These are phyloP conservation scores for Cercospora zeae-maydis DNA, from an alignment of 2,329 filamentous ascomycete species.

Conservation along the genomic window DNA sequence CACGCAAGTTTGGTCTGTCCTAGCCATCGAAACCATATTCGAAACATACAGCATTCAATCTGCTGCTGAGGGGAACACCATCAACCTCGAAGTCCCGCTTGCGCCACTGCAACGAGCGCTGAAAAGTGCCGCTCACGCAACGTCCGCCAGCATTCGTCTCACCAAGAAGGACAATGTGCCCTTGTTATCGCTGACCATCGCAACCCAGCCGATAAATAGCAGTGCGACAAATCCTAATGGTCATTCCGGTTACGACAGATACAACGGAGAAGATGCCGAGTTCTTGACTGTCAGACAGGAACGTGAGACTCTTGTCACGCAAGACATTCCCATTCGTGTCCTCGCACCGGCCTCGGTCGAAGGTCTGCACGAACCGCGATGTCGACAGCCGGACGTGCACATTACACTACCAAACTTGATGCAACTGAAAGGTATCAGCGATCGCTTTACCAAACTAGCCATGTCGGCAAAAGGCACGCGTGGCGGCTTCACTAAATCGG, in stretches of 20 bases:
- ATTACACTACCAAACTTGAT: conserved; percentile 83
- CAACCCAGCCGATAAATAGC: conserved; percentile 63
- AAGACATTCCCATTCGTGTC: conserved; percentile 93
- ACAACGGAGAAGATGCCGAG: conserved; percentile 30
- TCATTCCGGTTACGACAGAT: conserved; percentile 21
- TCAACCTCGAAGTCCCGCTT: conserved; percentile 95
- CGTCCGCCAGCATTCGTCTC: conserved; percentile 77
- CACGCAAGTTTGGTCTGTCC: conserved; percentile 77
- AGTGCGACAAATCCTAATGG: conserved; percentile 39
- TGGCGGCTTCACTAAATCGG: conserved; percentile 36
- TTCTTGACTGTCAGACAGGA: conserved; percentile 58
- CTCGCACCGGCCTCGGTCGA: conserved; percentile 80
- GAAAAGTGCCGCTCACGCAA: conserved; percentile 77
- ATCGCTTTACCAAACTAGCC: conserved; percentile 88
- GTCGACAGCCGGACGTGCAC: conserved; percentile 88
- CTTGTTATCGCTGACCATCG: conserved; percentile 84
- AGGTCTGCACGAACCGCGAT: conserved; percentile 86
- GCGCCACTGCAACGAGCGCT: conserved; percentile 84
- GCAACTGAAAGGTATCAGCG: conserved; percentile 89
- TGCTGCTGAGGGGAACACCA: conserved; percentile 75
- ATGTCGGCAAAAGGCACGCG: conserved; percentile 38
- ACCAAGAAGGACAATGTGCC: conserved; percentile 90
- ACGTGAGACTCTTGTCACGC: conserved; percentile 86
- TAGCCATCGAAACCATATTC: conserved; percentile 70
- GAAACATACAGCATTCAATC: conserved; percentile 81